Conservation (phyloP, 208 protist species). For the Crithidia bombi region DNA sequence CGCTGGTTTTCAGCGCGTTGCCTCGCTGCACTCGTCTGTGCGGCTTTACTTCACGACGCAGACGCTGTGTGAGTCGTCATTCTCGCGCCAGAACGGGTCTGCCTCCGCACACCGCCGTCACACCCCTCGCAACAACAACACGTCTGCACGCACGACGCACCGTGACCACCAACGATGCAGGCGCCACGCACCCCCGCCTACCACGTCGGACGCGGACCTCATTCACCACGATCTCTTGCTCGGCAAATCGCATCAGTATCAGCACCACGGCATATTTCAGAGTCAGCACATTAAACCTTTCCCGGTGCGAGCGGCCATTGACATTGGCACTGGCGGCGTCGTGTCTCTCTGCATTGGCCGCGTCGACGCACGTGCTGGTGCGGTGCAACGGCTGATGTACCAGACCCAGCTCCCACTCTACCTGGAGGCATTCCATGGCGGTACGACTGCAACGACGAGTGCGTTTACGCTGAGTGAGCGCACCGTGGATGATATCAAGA, state of each 20-base stretch:
- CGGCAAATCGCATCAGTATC: not conserved
- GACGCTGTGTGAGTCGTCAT: not conserved
- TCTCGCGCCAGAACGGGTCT: not conserved
- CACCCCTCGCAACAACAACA: not conserved
- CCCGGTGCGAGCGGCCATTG: conserved; percentile 86
- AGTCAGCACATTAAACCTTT: conserved; percentile 77
- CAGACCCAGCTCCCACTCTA: conserved; percentile 83
- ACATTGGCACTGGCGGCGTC: conserved; percentile 82
- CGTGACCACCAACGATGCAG: too few species aligned
- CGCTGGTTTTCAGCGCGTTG: not conserved
- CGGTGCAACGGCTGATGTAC: conserved; percentile 68
- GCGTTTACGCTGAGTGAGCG: conserved; percentile 62
- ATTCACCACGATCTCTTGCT: not conserved
- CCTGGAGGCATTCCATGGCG: conserved; percentile 37
- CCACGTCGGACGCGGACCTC: not conserved
- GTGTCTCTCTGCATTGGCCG: conserved; percentile 75
- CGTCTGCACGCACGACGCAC: not conserved
- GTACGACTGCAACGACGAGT: not conserved
- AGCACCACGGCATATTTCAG: conserved; percentile 69
- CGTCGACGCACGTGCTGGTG: conserved; percentile 62
- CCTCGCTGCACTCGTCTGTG: not conserved
- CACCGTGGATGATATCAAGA: conserved; percentile 62
- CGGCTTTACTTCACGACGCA: not conserved
- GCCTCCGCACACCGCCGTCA: not conserved
- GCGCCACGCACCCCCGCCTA: not conserved